Conservation (phyloP, 805 yeast genomes). For the Wilhelminamyces savonicus region DNA sequence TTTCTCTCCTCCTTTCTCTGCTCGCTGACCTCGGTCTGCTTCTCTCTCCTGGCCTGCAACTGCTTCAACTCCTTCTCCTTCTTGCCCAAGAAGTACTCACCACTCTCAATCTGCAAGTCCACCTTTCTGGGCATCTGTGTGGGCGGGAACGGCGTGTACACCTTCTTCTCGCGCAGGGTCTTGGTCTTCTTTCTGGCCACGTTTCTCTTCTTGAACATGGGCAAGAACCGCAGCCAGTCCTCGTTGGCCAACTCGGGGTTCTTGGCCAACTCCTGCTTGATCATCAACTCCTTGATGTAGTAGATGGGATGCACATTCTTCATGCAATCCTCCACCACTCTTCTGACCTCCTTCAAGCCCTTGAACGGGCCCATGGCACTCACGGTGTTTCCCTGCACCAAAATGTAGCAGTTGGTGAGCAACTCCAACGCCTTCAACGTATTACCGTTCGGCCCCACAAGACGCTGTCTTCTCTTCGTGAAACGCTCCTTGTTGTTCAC, state of each 20-base stretch:
- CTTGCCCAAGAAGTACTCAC: slow-evolving; percentile 93
- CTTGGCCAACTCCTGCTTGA: slow-evolving; percentile 89
- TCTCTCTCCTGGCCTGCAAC: slow-evolving; percentile 69
- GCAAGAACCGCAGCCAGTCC: slow-evolving; percentile 95
- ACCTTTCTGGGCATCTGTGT: slow-evolving; percentile 94
- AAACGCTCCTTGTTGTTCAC: slow-evolving; percentile 90
- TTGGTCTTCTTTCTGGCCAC: slow-evolving; percentile 89
- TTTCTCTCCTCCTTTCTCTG: slow-evolving; percentile 63
- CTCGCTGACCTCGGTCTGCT: slow-evolving; percentile 66
- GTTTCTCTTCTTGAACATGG: slow-evolving; percentile 93
- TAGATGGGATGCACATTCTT: slow-evolving; percentile 95
- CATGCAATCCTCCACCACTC: slow-evolving; percentile 98
- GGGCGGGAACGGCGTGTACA: slow-evolving; percentile 99
- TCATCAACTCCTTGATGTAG: slow-evolving; percentile 95
- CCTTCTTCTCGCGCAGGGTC: slow-evolving; percentile 62
- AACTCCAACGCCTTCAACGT: slow-evolving; percentile 93
- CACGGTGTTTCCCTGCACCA: slow-evolving; percentile 97
- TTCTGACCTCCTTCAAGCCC: slow-evolving; percentile 85
- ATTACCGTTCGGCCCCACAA: slow-evolving; percentile 96
- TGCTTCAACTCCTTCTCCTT: slow-evolving; percentile 70
- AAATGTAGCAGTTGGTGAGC: slow-evolving; percentile 88
- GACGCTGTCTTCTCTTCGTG: slow-evolving; percentile 90
- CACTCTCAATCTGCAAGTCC: slow-evolving; percentile 95
- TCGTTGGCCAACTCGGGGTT: slow-evolving; percentile 93
- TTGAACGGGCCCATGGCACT: slow-evolving; percentile 95